A percentile compares a stretch with the other conserved stretches of the same genome.
Conservation (phyloP, 2,329 filamentous ascomycete species). For the Epicoccum nigrum region DNA sequence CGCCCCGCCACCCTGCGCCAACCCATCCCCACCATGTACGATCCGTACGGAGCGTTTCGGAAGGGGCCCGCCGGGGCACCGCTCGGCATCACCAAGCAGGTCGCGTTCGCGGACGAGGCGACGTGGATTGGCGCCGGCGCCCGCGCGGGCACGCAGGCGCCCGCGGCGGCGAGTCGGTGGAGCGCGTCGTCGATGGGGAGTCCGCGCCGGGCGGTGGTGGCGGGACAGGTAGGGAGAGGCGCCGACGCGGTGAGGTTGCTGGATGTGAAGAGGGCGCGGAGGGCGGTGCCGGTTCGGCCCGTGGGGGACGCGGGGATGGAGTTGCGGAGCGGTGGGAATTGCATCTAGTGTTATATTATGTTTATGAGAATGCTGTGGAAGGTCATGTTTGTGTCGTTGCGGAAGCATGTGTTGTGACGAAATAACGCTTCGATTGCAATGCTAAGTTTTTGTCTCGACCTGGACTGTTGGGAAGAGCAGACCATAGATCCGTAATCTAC, state of each 20-base stretch:
- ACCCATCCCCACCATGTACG: conserved; percentile 26
- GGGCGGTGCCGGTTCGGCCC: conserved; percentile 23
- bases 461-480: conserved; percentile 7
- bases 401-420: neutral
- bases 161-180: conserved; percentile 14
- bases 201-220: no score
- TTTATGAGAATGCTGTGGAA: no score
- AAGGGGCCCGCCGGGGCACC: neutral
- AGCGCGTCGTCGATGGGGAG: conserved; percentile 13
- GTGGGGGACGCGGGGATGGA: conserved; percentile 23
- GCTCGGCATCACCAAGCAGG: conserved; percentile 20
- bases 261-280: conserved; percentile 24
- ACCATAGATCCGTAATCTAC: conserved; percentile 14
- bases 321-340: no score
- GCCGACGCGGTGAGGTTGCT: conserved; percentile 24
- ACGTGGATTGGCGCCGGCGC: conserved; percentile 25
- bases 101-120: conserved; percentile 13
- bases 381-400: no score
- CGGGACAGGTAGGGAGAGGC: no score
- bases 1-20: neutral
- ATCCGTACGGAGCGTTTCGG: conserved; percentile 16
- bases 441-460: conserved; percentile 18
- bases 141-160: no score
- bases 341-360: no score
- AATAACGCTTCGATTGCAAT: conserved; percentile 15